These are phyloP conservation scores for Cladosporium sp. DNA, from an alignment of 2,329 filamentous ascomycete species.

Conservation along the genomic window DNA sequence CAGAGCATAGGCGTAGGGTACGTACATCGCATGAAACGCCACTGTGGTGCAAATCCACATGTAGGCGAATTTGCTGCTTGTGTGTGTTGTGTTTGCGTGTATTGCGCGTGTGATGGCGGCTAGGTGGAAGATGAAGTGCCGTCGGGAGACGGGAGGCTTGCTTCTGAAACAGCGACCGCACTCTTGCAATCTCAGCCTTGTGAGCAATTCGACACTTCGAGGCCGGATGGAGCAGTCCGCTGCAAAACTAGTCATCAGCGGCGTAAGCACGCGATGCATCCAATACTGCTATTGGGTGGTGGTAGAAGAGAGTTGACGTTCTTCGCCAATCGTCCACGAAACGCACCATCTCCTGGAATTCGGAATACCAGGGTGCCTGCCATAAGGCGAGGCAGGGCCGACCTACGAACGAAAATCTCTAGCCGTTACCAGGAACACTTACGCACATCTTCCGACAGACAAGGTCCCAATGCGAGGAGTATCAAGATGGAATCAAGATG, in stretches of 20 bases:
- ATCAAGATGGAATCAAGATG: not conserved
- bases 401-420: not conserved
- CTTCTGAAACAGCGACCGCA: constrained; percentile 8
- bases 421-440: not conserved
- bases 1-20: constrained; percentile 8
- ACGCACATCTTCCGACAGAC: not conserved
- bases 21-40: constrained; percentile 12
- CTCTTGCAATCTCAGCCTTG: constrained; percentile 18
- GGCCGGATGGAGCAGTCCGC: constrained; percentile 4
- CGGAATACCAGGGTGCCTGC: not conserved
- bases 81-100: not conserved
- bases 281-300: constrained; percentile 6
- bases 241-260: not conserved
- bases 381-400: not conserved
- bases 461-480: not conserved
- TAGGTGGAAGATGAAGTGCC: constrained; percentile 13
- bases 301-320: not conserved
- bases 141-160: constrained; percentile 14
- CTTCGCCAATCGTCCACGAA: not conserved
- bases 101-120: constrained; percentile 1
- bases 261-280: not conserved
- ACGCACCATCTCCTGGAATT: not conserved
- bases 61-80: not conserved
- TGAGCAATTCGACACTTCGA: not conserved
- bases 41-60: constrained; percentile 4